phyloP scores from a whole-genome alignment of 768 basidiomycete species.

The Tylopilus sp. region DNA sequence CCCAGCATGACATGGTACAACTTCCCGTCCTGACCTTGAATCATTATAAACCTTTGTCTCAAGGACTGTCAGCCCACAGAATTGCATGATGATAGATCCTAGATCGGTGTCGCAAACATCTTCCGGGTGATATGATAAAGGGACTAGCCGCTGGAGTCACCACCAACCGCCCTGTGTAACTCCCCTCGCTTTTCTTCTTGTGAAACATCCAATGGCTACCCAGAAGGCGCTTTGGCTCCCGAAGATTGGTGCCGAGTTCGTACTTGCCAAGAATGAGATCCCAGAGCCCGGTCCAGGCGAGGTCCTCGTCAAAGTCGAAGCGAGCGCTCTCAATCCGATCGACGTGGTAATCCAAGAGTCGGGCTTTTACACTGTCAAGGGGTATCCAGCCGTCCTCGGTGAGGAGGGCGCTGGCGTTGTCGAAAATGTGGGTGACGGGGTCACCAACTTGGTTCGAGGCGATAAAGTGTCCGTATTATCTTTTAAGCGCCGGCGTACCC shows the following conservation, averaged over 20 bases:
- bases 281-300: constrained; percentile 39
- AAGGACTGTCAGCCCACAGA: too few species aligned
- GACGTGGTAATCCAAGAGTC: constrained; percentile 23
- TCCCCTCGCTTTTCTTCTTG: too few species aligned
- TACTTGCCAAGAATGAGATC: constrained; percentile 14
- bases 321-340: constrained; percentile 43
- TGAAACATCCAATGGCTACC: neutral
- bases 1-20: too few species aligned
- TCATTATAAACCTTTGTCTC: too few species aligned
- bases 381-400: constrained; percentile 36
- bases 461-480: constrained; percentile 26
- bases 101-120: too few species aligned
- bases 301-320: constrained; percentile 38
- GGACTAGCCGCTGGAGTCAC: too few species aligned
- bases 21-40: too few species aligned
- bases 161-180: too few species aligned
- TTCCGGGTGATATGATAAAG: too few species aligned
- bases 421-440: constrained; percentile 34
- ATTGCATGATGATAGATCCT: too few species aligned
- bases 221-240: constrained; percentile 17
- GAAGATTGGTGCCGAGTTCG: constrained; percentile 3
- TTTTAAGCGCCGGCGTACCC: neutral
- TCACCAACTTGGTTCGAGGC: constrained; percentile 31
- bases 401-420: constrained; percentile 37
- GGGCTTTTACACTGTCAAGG: constrained; percentile 17